phyloP scores from a whole-genome alignment of 2,329 filamentous ascomycete genomes.

The Microcyclospora pomicola region DNA sequence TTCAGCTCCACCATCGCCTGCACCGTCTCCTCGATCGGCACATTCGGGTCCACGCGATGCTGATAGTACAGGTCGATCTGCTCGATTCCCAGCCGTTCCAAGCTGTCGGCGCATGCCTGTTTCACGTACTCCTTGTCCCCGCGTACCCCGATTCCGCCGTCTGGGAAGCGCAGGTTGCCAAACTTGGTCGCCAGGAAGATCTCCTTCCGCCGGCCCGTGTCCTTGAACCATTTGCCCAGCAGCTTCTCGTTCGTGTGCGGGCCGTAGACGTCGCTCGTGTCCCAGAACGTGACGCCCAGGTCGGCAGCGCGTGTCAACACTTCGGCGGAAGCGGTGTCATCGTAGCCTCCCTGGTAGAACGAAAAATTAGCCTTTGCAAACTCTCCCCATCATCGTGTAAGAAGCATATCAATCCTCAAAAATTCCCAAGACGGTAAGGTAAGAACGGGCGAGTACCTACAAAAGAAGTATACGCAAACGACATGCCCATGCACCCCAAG shows the following conservation, averaged over 20 bases:
- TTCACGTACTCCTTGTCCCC: constrained; percentile 26
- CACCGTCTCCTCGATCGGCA: constrained; percentile 33
- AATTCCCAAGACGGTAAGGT: background rate
- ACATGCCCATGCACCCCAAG: constrained; percentile 24
- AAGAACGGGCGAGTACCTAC: background rate
- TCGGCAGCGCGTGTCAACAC: constrained; percentile 17
- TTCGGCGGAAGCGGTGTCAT: constrained; percentile 14
- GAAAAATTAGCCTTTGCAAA: no score
- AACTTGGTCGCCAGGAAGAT: constrained; percentile 32
- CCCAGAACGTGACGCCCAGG: constrained; percentile 14
- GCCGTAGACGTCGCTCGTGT: constrained; percentile 19
- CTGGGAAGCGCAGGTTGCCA: constrained; percentile 12
- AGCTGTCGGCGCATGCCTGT: constrained; percentile 22
- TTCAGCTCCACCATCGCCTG: constrained; percentile 32
- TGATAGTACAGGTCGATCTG: constrained; percentile 33
- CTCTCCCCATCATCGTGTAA: no score
- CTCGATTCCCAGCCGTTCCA: constrained; percentile 25
- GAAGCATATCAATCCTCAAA: background rate
- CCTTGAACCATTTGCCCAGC: constrained; percentile 28
- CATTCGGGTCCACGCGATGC: constrained; percentile 30
- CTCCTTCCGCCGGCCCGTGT: constrained; percentile 25
- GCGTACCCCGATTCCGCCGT: constrained; percentile 13
- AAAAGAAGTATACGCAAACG: constrained; percentile 20
- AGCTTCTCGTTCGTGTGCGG: constrained; percentile 20
- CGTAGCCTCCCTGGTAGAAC: constrained; percentile 12